Conservation (phyloP, 2,329 filamentous ascomycete genomes). For the Beauveria brongniartii region DNA sequence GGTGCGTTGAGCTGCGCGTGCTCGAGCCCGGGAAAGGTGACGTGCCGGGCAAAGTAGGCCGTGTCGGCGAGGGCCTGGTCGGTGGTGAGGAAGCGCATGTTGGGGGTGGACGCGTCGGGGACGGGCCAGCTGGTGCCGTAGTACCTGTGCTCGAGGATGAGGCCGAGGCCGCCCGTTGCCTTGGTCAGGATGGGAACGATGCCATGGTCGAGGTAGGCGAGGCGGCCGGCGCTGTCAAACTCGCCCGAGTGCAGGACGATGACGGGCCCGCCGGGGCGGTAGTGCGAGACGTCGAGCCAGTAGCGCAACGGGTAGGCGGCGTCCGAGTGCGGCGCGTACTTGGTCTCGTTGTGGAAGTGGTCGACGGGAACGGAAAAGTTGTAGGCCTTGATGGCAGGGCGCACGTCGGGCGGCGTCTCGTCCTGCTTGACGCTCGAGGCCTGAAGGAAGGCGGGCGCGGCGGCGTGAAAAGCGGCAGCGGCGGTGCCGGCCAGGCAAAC, state of each 20-base stretch:
- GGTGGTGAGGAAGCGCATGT: slow-evolving; percentile 72
- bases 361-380: slow-evolving; percentile 52
- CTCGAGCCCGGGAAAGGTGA: slow-evolving; percentile 63
- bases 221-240: slow-evolving; percentile 50
- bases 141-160: slow-evolving; percentile 81
- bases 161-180: slow-evolving; percentile 65
- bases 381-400: slow-evolving; percentile 11
- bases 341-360: slow-evolving; percentile 73
- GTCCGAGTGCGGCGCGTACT: slow-evolving; percentile 68
- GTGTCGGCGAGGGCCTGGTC: slow-evolving; percentile 77
- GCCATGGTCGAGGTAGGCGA: slow-evolving; percentile 69
- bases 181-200: slow-evolving; percentile 63
- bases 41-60: slow-evolving; percentile 69
- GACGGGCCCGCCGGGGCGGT: slow-evolving; percentile 70
- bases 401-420: background rate
- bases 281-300: slow-evolving; percentile 74
- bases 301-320: slow-evolving; percentile 65
- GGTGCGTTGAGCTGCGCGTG: slow-evolving; percentile 57
- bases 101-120: slow-evolving; percentile 56
- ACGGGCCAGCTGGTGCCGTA: slow-evolving; percentile 71
- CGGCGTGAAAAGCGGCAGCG: background rate
- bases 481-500: slow-evolving; percentile 1
- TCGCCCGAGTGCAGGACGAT: slow-evolving; percentile 71
- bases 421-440: background rate
- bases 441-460: background rate